Evolutionary conservation across 1,139 yeast species (phyloP).

Genomic region (Pneumocystis canis): DNA sequence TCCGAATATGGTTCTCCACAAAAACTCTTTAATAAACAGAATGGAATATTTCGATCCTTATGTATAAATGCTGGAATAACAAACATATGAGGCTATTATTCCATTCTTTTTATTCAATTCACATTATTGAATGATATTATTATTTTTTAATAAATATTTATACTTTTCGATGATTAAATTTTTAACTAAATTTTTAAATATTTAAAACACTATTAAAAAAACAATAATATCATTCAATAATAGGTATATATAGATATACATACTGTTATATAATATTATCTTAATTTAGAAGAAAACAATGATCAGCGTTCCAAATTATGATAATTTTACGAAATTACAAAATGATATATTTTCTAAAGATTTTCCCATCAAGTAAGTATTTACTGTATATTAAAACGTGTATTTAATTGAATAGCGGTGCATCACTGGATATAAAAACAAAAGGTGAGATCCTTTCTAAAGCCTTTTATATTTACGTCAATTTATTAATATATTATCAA

Average conservation of each 20-base stretch:
- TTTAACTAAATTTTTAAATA: neutral
- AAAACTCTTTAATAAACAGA: constrained; percentile 47
- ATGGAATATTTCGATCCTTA: constrained; percentile 62
- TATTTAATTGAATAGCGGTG: neutral
- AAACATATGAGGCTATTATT: constrained; percentile 6
- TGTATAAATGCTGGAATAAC: constrained; percentile 46
- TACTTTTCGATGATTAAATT: neutral
- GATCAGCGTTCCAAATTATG: neutral
- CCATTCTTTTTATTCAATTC: neutral
- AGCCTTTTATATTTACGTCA: neutral
- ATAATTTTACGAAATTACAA: neutral
- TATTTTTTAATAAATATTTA: neutral
- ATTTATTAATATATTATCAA: neutral
- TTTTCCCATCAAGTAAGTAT: neutral
- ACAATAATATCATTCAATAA: neutral
- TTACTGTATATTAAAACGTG: neutral
- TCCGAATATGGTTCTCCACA: constrained; percentile 78
- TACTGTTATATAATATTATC: neutral
- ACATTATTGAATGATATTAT: neutral
- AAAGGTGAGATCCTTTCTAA: neutral
- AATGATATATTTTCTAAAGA: neutral
- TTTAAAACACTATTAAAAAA: neutral
- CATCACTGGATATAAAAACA: neutral
- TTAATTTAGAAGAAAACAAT: neutral
- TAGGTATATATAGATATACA: neutral